Evolutionary conservation across 495 filamentous ascomycete genomes (phyloP), one percentile per base, ranked within the genome.

Genomic region (Aspergillus incahuasiensis): DNA sequence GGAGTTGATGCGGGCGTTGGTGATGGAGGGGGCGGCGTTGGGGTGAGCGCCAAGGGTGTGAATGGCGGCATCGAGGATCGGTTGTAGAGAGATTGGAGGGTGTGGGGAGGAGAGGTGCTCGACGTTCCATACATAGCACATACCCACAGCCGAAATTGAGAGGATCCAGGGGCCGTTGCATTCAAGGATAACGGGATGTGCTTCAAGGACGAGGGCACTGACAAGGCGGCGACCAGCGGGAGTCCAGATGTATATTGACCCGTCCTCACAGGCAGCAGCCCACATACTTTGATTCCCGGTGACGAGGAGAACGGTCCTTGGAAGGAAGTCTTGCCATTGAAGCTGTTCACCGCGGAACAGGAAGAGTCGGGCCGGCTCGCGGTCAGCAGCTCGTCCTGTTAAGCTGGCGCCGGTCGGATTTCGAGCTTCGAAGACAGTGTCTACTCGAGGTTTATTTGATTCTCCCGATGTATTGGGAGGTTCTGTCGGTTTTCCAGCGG

Each of bases 81-180:
- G 94, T 3, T 86, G 94, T 1, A 99, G 76, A 20, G 91, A 96
- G 16, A 97, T 80, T 0, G 95, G 94, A 12, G 91, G 91, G 63
- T 96, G 91, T 0, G 89, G 88, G 0, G 92, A 87, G 5, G 83
- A 84, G 54, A 92, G 81, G n/a, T 85, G 84, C 60, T 89, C 86
- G 57, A 96, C 79, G 67, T 97, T 92, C 90, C 94, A 97, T 32
- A 97, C 89, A 66, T 96, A 86, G 63, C 88, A 92, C 71, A 94
- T 82, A 8, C 94, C 94, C 22, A 88, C 87, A 5, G 95, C 86
- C 0, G 90, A 89, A 52, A 99, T 86, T 63, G 87, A 91, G 43
- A 97, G 77, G 12, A 99, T 71, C 86, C 87, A 97, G 73, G 86
- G 89, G 7, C 90, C 90, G 46, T 91, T 82, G 63, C 85, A 91